Conservation (phyloP, 305 asterid species). For the Fraxinus ornus region DNA sequence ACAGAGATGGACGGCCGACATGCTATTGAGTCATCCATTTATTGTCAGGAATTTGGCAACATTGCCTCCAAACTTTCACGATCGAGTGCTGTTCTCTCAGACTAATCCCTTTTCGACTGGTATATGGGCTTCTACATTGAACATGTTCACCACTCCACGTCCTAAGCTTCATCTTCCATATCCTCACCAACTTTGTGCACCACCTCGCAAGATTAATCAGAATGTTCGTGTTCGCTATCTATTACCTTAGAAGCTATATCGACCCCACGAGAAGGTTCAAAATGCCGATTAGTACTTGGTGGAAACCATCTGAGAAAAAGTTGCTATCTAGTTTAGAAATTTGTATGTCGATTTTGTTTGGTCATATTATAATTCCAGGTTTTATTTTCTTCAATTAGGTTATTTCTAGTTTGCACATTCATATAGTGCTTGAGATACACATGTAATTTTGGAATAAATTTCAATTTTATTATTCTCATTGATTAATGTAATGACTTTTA, state of each 20-base stretch:
- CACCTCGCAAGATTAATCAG: background rate
- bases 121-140: background rate
- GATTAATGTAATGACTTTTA: too few species aligned
- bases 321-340: background rate
- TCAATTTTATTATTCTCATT: too few species aligned
- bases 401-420: too few species aligned
- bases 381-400: too few species aligned
- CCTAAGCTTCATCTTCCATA: background rate
- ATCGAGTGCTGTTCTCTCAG: background rate
- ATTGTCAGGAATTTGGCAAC: background rate
- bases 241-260: background rate
- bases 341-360: background rate
- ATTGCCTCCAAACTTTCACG: background rate
- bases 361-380: background rate
- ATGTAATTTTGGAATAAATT: too few species aligned
- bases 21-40: background rate
- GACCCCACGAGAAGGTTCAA: background rate
- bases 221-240: background rate
- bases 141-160: background rate
- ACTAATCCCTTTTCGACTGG: background rate
- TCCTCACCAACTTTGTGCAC: background rate
- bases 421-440: too few species aligned
- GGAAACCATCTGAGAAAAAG: background rate
- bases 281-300: background rate
- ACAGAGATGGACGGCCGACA: background rate